A percentile compares a stretch with the other conserved stretches of the same genome.
Conservation (phyloP, 106 monocot genomes). For the Dendrobium chrysotoxum region DNA sequence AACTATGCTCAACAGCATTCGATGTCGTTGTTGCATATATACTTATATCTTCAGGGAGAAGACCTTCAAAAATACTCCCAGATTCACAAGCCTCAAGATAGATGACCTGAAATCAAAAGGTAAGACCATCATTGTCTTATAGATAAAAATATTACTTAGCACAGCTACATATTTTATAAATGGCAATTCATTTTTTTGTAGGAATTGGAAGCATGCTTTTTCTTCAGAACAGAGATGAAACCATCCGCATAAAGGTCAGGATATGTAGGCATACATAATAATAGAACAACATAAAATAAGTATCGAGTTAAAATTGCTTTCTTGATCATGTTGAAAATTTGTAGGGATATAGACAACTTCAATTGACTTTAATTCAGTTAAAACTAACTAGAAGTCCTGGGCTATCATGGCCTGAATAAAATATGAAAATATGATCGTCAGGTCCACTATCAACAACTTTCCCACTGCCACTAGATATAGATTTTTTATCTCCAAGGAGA, state of each 20-base stretch:
- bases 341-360: too few relatives aligned
- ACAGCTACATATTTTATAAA: background rate
- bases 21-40: conserved; percentile 25
- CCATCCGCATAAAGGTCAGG: conserved; percentile 77
- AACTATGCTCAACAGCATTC: conserved; percentile 64
- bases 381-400: conserved; percentile 76
- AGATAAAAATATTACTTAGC: background rate
- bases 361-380: background rate
- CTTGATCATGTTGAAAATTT: too few relatives aligned
- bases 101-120: conserved; percentile 32
- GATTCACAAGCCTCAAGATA: conserved; percentile 89
- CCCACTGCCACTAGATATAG: conserved; percentile 79
- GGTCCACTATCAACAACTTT: background rate
- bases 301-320: too few relatives aligned
- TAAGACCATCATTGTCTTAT: background rate
- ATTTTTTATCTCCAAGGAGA: conserved; percentile 73
- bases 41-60: too few relatives aligned
- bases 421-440: too few relatives aligned
- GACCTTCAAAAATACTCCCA: conserved; percentile 15
- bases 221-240: conserved; percentile 51
- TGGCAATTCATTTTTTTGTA: conserved; percentile 42
- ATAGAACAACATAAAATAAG: background rate
- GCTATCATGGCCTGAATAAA: conserved; percentile 51
- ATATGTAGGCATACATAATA: conserved; percentile 74
- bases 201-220: conserved; percentile 8